Base-by-base conservation (phyloP, 148 eudicot species). In the Heliamphora exappendiculata region DNA sequence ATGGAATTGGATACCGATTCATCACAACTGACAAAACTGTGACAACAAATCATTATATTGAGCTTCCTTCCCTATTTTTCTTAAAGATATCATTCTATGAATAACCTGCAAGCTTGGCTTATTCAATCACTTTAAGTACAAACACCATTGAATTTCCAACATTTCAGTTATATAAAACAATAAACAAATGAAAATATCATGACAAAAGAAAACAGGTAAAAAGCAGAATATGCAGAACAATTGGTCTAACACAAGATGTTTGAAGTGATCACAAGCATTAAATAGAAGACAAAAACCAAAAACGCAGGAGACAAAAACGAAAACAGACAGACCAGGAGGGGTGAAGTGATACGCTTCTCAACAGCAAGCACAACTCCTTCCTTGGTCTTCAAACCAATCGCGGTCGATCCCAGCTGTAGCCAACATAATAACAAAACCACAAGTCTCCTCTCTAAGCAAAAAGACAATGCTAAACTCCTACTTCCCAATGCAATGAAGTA, bases 361-460 rank as follows among this genome's bases (percentile, higher is more conserved):
- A 92, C 98, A 73, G 94, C 98, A 80, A 95, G 96, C 75, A 95
- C 97, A 77, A 95, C 98, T 29, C 98, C 96, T 75, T 92, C 96
- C 78, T 89, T 92, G 49, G 98, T 95, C 88, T 85, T 92, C 76
- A 95, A 72, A 65, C 97, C 98, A 69, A 95, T 92, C 44, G 98
- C 98, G 67, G 98, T 95, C 12, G 98, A 95, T 76, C 98, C 98
- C 81, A 92, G 78, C 98, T 95, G 90, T 44, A 79, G 26, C 8
- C 19, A 79, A n/a, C 77, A 45, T 37, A 47, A 47, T 66, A 20
- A 62, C 5, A 58, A 58, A 51, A 41, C 45, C 41, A 51, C 44
- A 33, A 78, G 16, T 22, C 7, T 29, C 44, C 17, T 54, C 39
- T 70, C 53, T 51, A 20, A 41, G 39, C 67, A 37, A 28, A 64